Percentiles rank a stretch among this genome's conserved stretches.
These are phyloP conservation scores for Sporothrix inflata DNA, from an alignment of 2,329 filamentous ascomycete genomes.

Conservation along the genomic window DNA sequence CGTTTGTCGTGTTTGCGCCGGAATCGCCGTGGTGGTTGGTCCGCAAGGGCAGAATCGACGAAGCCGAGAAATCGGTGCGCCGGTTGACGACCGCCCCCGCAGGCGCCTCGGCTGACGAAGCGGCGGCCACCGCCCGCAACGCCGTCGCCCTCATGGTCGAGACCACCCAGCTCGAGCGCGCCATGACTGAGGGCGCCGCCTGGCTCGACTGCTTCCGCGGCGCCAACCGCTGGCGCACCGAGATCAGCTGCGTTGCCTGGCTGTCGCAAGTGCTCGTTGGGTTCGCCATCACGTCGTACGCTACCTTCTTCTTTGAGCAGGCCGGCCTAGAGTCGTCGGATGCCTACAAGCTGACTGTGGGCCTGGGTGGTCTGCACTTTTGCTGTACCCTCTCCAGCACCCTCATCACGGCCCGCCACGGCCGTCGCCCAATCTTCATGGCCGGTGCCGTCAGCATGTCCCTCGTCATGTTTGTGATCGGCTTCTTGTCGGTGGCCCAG, in stretches of 20 bases:
- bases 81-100: slow-evolving; percentile 47
- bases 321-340: slow-evolving; percentile 45
- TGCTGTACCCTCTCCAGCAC: slow-evolving; percentile 49
- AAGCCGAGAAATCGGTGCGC: slow-evolving; percentile 47
- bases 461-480: slow-evolving; percentile 45
- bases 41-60: slow-evolving; percentile 45
- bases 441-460: slow-evolving; percentile 41
- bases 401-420: slow-evolving; percentile 48
- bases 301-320: slow-evolving; percentile 52
- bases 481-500: slow-evolving; percentile 47
- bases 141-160: slow-evolving; percentile 38
- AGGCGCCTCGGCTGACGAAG: slow-evolving; percentile 59
- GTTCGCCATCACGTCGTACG: slow-evolving; percentile 37
- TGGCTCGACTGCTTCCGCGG: slow-evolving; percentile 55
- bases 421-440: slow-evolving; percentile 50
- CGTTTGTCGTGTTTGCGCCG: slow-evolving; percentile 34
- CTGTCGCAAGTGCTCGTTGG: slow-evolving; percentile 49
- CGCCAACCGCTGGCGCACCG: slow-evolving; percentile 51
- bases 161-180: slow-evolving; percentile 59
- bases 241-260: slow-evolving; percentile 49
- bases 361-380: slow-evolving; percentile 49
- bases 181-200: slow-evolving; percentile 51
- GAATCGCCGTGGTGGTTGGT: slow-evolving; percentile 48
- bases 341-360: slow-evolving; percentile 47
- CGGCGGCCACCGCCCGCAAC: slow-evolving; percentile 45